Evolutionary conservation across 176 grass and related monocot genomes (phyloP), one percentile per base, ranked within the genome.

Genomic region (Cenchrus americanus): DNA sequence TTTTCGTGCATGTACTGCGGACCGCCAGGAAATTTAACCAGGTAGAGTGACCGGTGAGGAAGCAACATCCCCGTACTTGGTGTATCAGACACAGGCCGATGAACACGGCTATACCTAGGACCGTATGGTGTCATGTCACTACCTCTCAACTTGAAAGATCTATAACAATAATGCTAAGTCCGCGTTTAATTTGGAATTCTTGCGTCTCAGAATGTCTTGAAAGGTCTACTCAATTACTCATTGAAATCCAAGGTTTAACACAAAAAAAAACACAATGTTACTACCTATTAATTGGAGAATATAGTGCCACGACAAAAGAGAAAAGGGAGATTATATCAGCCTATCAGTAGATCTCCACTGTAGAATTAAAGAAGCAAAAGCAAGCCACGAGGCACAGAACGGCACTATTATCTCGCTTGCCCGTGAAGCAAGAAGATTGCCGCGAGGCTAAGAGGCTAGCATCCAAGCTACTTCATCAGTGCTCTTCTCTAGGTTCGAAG

Each of bases 351-450:
- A 9, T 40, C 11, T 53, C 32, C 37, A 32, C 40, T 40, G 65
- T 11, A 34, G 41, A 30, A 30, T 30, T 30, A 30, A 69, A 49
- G 43, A 62, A 18, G 2, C 46, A 23, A 18, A 18, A 61, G n/a
- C 34, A 4, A 37, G 58, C 9, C 9, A 71, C n/a, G 14, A 55
- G 15, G 32, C 48, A 66, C 54, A 43, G 10, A 72, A 47, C 6
- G 52, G 43, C 41, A 64, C 59, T 1, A 24, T 44, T 40, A 84
- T 26, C 74, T 73, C 75, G 22, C 87, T 88, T 80, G 75, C 75
- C 49, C 34, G 67, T 88, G 87, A 88, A 84, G 81, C 75, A 72
- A 84, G 8, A 66, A 41, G 47, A n/a, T 13, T 58, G 50, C 69
- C 60, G 62, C 60, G 62, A 48, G 40, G 65, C 66, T 61, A 53